These are phyloP conservation scores for Globisporangium okanoganense DNA, from an alignment of 352 stramenopile species.

Conservation along the genomic window DNA sequence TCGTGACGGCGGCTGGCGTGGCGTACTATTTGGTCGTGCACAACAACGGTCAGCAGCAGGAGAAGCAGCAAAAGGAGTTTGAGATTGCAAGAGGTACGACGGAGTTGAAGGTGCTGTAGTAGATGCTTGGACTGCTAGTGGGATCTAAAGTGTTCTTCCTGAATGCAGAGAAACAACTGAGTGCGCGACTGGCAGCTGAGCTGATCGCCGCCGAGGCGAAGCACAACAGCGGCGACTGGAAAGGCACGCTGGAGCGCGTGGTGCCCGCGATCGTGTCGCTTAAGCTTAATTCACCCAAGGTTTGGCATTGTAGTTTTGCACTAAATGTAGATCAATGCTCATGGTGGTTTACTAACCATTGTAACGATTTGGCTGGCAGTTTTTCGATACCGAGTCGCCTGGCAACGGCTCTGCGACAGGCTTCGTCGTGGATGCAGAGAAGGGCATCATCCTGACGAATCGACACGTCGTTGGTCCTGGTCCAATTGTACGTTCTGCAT, in stretches of 20 bases:
- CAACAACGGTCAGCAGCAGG: slow-evolving; percentile 28
- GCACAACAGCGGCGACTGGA: slow-evolving; percentile 74
- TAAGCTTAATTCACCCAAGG: slow-evolving; percentile 88
- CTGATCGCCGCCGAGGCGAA: slow-evolving; percentile 63
- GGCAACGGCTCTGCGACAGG: slow-evolving; percentile 88
- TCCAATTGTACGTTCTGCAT: slow-evolving; percentile 54
- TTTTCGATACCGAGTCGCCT: slow-evolving; percentile 88
- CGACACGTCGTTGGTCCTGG: slow-evolving; percentile 88
- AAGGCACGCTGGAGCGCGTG: slow-evolving; percentile 78
- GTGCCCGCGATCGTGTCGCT: slow-evolving; percentile 84
- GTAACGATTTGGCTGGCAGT: slow-evolving; percentile 36
- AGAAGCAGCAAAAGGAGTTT: slow-evolving; percentile 58
- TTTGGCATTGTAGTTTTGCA: slow-evolving; percentile 12
- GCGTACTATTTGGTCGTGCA: slow-evolving; percentile 49
- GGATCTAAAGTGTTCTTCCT: neutral
- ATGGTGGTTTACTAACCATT: neutral
- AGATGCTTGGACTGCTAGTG: no score
- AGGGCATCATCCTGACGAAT: slow-evolving; percentile 92
- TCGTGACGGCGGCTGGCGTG: slow-evolving; percentile 31
- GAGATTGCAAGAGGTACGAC: slow-evolving; percentile 53
- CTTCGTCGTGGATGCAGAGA: slow-evolving; percentile 91
- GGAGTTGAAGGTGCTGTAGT: neutral
- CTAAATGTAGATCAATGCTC: neutral
- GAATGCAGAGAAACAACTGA: slow-evolving; percentile 54
- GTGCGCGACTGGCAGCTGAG: slow-evolving; percentile 55